Evolutionary conservation across 441 rosid genomes (phyloP).

Genomic region (Mallotus repandus): DNA sequence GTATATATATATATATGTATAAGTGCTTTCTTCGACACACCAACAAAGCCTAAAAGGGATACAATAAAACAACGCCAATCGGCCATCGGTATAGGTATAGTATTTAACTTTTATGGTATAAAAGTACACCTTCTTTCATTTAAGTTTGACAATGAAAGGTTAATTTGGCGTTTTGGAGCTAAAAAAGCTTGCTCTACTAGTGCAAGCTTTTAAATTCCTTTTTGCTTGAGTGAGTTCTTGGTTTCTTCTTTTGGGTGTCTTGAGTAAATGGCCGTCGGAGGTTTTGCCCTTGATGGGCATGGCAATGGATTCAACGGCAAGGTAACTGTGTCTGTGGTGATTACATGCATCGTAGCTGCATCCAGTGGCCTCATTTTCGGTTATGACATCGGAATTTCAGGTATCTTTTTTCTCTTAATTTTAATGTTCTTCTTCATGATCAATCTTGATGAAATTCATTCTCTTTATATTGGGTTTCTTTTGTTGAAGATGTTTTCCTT

Average conservation of each 20-base stretch:
- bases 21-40: no score
- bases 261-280: constrained; percentile 51
- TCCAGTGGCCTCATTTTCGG: constrained; percentile 81
- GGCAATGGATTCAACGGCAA: constrained; percentile 30
- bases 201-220: background rate
- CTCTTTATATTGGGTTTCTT: no score
- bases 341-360: constrained; percentile 76
- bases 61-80: no score
- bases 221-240: background rate
- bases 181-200: background rate
- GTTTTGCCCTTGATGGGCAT: constrained; percentile 39
- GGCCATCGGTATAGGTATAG: no score
- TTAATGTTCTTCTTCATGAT: background rate
- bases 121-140: no score
- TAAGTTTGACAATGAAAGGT: no score
- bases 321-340: constrained; percentile 53
- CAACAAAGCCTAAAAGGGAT: no score
- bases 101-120: no score
- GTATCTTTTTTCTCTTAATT: constrained; percentile 17
- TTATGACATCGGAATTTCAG: constrained; percentile 81
- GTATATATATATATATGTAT: no score
- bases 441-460: background rate
- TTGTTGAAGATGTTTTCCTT: background rate
- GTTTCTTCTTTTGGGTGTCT: background rate
- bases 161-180: no score